Evolutionary conservation across 1,139 yeast species (phyloP).

Genomic region (Arxiozyma slooffiae): DNA sequence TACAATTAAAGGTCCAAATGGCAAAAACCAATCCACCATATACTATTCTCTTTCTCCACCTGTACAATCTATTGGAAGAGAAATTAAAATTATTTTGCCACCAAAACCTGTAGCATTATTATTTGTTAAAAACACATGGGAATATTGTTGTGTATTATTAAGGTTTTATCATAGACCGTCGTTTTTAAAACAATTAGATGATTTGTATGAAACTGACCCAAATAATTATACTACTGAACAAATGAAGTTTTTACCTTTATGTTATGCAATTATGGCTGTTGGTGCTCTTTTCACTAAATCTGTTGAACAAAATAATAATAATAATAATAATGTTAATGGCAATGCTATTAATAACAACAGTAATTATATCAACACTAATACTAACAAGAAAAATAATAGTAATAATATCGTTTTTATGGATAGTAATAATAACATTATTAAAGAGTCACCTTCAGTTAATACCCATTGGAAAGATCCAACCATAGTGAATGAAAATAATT

Average conservation of each 20-base stretch:
- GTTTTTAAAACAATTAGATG: conserved; percentile 51
- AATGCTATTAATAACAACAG: neutral
- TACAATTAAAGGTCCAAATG: conserved; percentile 1
- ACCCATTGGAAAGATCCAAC: conserved; percentile 3
- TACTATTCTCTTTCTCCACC: neutral
- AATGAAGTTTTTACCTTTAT: conserved; percentile 61
- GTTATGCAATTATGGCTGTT: conserved; percentile 64
- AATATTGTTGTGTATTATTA: conserved; percentile 76
- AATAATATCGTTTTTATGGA: conserved; percentile 29
- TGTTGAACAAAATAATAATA: conserved; percentile 34
- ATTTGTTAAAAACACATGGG: conserved; percentile 73
- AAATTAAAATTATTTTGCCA: conserved; percentile 64
- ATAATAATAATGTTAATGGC: conserved; percentile 15
- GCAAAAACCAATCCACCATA: neutral
- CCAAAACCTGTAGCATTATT: conserved; percentile 66
- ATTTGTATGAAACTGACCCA: conserved; percentile 57
- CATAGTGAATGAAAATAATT: conserved; percentile 34
- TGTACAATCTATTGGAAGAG: conserved; percentile 15
- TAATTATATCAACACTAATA: neutral
- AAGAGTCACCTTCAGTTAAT: neutral
- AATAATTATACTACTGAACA: conserved; percentile 55
- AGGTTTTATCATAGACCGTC: conserved; percentile 84
- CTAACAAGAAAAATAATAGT: conserved; percentile 9
- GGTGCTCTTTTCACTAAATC: conserved; percentile 61
- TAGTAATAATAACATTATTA: conserved; percentile 17